phyloP scores from a whole-genome alignment of 2,329 filamentous ascomycete genomes.

The Sporothrix globosa region DNA sequence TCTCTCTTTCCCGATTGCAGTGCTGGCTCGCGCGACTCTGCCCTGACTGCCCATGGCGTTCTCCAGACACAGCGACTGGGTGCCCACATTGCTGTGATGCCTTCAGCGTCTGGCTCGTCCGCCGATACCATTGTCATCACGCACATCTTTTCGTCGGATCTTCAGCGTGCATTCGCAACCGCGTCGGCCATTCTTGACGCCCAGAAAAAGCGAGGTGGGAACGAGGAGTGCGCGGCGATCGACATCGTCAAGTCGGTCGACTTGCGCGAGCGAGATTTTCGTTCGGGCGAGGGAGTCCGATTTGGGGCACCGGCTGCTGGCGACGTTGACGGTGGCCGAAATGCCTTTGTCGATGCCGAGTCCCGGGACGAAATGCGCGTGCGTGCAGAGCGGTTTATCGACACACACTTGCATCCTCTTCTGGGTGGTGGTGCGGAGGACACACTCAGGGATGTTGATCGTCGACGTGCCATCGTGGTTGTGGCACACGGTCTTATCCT shows the following conservation, averaged over 20 bases:
- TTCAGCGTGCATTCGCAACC: constrained; percentile 73
- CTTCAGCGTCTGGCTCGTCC: constrained; percentile 47
- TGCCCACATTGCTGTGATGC: constrained; percentile 55
- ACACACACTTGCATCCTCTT: constrained; percentile 63
- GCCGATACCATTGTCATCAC: constrained; percentile 59
- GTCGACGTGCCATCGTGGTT: constrained; percentile 57
- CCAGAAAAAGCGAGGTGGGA: constrained; percentile 44
- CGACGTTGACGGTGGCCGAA: constrained; percentile 4
- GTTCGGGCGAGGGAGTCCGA: constrained; percentile 68
- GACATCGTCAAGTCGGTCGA: constrained; percentile 50
- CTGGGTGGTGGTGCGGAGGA: constrained; percentile 41
- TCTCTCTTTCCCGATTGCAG: constrained; percentile 45
- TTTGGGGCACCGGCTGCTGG: constrained; percentile 46
- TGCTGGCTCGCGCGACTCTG: constrained; percentile 79
- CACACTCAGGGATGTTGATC: not conserved
- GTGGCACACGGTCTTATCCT: constrained; percentile 86
- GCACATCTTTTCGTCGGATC: constrained; percentile 77
- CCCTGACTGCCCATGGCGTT: constrained; percentile 78
- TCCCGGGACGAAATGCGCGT: constrained; percentile 66
- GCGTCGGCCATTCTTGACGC: constrained; percentile 66
- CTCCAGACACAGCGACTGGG: constrained; percentile 76
- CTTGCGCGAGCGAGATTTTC: constrained; percentile 75
- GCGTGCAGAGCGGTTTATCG: constrained; percentile 69
- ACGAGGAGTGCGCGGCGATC: constrained; percentile 5
- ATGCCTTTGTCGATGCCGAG: constrained; percentile 59